These are phyloP conservation scores for Backusella mclennaniae DNA, from an alignment of 192 early-diverging fungal species.

Conservation along the genomic window DNA sequence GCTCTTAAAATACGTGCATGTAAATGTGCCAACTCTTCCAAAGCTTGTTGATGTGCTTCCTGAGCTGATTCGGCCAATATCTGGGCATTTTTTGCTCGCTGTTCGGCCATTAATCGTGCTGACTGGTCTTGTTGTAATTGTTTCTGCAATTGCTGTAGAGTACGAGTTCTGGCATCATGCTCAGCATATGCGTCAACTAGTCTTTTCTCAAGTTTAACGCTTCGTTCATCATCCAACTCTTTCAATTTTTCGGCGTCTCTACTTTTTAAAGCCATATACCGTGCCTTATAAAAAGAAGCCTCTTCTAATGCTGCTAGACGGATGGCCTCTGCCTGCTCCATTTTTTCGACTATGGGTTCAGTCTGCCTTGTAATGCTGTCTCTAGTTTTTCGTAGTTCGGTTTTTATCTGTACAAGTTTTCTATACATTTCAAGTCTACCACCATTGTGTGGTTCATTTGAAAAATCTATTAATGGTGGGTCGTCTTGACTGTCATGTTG, in stretches of 20 bases:
- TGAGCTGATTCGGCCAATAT: conserved; percentile 49
- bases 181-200: conserved; percentile 39
- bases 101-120: conserved; percentile 44
- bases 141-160: conserved; percentile 46
- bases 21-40: conserved; percentile 42
- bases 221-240: conserved; percentile 41
- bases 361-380: conserved; percentile 43
- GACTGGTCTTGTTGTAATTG: conserved; percentile 43
- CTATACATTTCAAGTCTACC: conserved; percentile 37
- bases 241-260: conserved; percentile 34
- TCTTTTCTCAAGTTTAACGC: conserved; percentile 42
- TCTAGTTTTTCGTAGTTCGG: conserved; percentile 44
- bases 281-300: conserved; percentile 53
- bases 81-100: conserved; percentile 42
- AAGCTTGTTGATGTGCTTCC: conserved; percentile 45
- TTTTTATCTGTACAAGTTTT: conserved; percentile 45
- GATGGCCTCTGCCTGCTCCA: conserved; percentile 47
- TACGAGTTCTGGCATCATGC: conserved; percentile 34
- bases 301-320: conserved; percentile 54
- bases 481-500: neutral
- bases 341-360: conserved; percentile 44
- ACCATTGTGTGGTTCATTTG: conserved; percentile 22
- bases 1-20: conserved; percentile 42
- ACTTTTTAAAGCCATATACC: conserved; percentile 44
- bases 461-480: neutral